Base-by-base conservation (phyloP, 2,329 filamentous ascomycete genomes). In the Colletotrichum tamarilloi region DNA sequence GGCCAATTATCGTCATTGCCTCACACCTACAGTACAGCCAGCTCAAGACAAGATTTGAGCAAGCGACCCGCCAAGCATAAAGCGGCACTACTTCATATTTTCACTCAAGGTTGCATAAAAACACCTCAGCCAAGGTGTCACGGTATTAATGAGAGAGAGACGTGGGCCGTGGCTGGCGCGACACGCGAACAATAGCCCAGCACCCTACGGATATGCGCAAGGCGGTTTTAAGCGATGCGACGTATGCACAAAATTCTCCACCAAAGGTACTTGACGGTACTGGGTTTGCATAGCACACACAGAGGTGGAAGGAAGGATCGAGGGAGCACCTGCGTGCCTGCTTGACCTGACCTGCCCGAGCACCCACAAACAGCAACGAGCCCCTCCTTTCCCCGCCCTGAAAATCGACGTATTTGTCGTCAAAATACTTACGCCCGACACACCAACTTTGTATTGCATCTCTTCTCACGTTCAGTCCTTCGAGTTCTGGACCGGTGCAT, bases 321-420 rank as follows among this genome's bases (percentile, higher is more conserved):
- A 42, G 38, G 38, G 38, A 42, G 8, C 58, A 28, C 58, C 65
- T 53, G 52, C 63, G 67, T 66, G 63, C 42, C 19, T 32, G 57
- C 59, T 70, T 62, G 66, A 70, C 66, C 70, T 70, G 66, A 62
- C 56, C 59, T 73, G 70, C 71, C 71, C 71, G 71, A 74, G 67
- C 72, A 74, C 72, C 72, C 72, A 74, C 72, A 74, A 68, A 74
- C 59, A 70, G 60, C 60, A 56, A 63, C 62, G 53, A 64, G 70
- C 65, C 65, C 63, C 67, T 74, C 71, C 68, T 49, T 73, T 71
- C 75, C 75, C 75, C 75, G 75, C 75, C 74, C 72, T 74, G 67
- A 74, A 75, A 76, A 75, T 74, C 65, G 64, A 62, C 64, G 74
- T 72, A 73, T 67, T 76, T 63, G 71, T 71, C 73, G 74, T 73